phyloP scores from a whole-genome alignment of 345 rosid genomes.

The Populus davidiana region DNA sequence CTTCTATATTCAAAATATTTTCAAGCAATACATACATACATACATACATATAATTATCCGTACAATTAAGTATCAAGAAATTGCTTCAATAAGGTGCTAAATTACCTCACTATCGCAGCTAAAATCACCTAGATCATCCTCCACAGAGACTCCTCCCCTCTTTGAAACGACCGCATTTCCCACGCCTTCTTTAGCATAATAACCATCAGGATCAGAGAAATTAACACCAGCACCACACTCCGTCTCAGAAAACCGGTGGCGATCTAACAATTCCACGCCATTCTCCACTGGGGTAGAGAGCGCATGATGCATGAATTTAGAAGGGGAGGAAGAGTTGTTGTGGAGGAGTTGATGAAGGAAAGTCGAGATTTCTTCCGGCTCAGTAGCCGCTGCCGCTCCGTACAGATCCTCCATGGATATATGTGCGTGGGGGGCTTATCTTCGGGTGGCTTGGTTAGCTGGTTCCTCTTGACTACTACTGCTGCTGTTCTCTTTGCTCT shows the following conservation, averaged over 20 bases:
- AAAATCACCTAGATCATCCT: constrained; percentile 34
- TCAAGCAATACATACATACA: neutral
- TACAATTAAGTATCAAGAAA: neutral
- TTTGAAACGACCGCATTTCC: constrained; percentile 24
- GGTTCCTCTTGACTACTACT: neutral
- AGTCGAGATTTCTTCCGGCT: constrained; percentile 48
- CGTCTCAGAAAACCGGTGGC: constrained; percentile 20
- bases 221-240: constrained; percentile 17
- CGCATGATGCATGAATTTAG: constrained; percentile 21
- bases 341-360: constrained; percentile 47
- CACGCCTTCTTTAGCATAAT: constrained; percentile 20
- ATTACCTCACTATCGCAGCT: constrained; percentile 52
- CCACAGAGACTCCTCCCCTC: constrained; percentile 22
- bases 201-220: constrained; percentile 24
- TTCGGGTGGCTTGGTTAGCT: neutral
- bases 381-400: constrained; percentile 33
- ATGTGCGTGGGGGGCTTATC: too few relatives aligned
- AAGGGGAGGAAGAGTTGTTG: constrained; percentile 25
- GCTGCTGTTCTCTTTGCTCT: neutral
- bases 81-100: neutral
- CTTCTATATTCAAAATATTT: constrained; percentile 19
- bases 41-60: neutral
- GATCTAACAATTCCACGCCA: constrained; percentile 21
- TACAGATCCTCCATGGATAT: constrained; percentile 56
- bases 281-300: constrained; percentile 26